These are phyloP conservation scores for Serendipita vermifera DNA, from an alignment of 768 basidiomycete species.

Conservation along the genomic window DNA sequence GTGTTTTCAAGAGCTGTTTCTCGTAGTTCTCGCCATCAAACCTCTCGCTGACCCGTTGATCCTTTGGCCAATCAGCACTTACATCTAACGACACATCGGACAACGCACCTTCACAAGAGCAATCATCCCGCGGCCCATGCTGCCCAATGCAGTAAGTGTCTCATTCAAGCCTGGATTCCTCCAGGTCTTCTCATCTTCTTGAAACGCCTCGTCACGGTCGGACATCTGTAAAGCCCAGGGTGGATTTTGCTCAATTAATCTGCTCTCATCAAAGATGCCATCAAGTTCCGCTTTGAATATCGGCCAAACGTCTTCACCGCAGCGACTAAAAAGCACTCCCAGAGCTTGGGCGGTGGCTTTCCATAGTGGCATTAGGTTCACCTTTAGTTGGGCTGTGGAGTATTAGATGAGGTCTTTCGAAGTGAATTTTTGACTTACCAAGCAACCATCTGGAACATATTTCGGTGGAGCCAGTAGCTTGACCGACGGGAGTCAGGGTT, in stretches of 20 bases:
- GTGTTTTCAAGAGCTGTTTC: conserved; percentile 55
- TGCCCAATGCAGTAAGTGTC: conserved; percentile 19
- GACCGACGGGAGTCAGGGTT: conserved; percentile 35
- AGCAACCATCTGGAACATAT: conserved; percentile 60
- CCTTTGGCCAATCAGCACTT: too few species aligned
- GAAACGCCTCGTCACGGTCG: conserved; percentile 23
- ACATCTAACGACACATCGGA: too few species aligned
- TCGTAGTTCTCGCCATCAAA: conserved; percentile 72
- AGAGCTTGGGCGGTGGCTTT: conserved; percentile 63
- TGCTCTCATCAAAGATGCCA: conserved; percentile 18
- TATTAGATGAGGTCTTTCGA: too few species aligned
- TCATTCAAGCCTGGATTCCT: conserved; percentile 61
- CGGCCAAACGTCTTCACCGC: conserved; percentile 60
- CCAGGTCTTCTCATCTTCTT: conserved; percentile 66
- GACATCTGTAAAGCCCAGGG: conserved; percentile 21
- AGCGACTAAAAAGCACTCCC: conserved; percentile 36
- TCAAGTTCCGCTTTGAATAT: conserved; percentile 53
- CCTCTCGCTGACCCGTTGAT: conserved; percentile 31
- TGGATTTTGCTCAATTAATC: conserved; percentile 12
- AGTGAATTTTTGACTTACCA: conserved; percentile 31
- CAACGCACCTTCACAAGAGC: neutral
- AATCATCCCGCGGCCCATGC: neutral
- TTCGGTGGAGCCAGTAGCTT: conserved; percentile 44
- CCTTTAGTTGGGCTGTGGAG: conserved; percentile 83
- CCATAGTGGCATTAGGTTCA: conserved; percentile 87